Conservation (phyloP, 352 stramenopile species). For the Halophytophthora batemanensis region DNA sequence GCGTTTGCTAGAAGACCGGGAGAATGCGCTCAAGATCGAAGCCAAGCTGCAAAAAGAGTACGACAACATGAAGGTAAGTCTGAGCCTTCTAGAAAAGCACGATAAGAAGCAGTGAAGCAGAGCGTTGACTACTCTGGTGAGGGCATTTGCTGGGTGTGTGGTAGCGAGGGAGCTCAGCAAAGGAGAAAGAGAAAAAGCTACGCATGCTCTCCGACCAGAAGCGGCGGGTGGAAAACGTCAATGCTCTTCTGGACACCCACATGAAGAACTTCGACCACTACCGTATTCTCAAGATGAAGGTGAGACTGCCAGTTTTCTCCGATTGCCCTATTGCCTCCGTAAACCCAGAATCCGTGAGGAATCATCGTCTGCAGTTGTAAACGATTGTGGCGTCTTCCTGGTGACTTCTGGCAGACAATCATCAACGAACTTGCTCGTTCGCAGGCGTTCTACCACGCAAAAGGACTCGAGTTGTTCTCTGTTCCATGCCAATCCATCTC, state of each 20-base stretch:
- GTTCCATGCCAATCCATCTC: constrained; percentile 45
- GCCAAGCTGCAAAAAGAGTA: constrained; percentile 76
- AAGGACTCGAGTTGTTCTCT: constrained; percentile 68
- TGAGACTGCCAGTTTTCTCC: constrained; percentile 7
- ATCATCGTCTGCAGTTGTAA: background rate
- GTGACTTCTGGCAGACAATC: constrained; percentile 47
- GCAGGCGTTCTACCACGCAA: constrained; percentile 75
- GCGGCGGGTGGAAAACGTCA: constrained; percentile 81
- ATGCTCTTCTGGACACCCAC: constrained; percentile 66
- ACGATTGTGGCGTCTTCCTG: background rate
- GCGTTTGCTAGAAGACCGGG: constrained; percentile 75
- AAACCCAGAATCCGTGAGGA: background rate
- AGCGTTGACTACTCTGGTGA: constrained; percentile 3
- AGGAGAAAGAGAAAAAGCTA: constrained; percentile 79
- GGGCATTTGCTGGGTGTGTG: background rate
- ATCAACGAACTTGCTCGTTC: constrained; percentile 69
- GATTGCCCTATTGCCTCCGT: background rate
- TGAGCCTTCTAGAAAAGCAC: too few species aligned
- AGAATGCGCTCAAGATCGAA: constrained; percentile 80
- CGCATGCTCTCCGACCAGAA: constrained; percentile 82
- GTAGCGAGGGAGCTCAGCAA: constrained; percentile 42
- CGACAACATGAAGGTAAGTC: constrained; percentile 53
- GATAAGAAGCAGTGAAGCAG: too few species aligned
- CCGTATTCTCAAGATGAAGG: constrained; percentile 78
- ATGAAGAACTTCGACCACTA: constrained; percentile 73